Evolutionary conservation across 75 land plant species (phyloP), one percentile per base, ranked within the genome.

Genomic region (Picea sitchensis): DNA sequence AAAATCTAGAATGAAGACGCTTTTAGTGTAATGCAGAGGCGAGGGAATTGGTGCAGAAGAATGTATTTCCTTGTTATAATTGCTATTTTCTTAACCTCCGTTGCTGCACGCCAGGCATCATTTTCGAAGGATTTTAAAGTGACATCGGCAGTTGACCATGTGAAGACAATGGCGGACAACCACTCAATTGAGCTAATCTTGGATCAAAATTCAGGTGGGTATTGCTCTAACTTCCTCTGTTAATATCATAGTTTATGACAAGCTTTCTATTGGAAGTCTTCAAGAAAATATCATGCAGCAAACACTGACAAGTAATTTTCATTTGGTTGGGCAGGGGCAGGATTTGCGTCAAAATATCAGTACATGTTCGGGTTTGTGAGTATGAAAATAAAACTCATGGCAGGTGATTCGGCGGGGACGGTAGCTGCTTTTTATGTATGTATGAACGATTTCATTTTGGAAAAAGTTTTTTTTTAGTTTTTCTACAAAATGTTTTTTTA

Each of bases 381-480:
- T 83, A 91, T 94, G 93, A 90, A 94, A 82, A 81, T 94, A 21
- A 94, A 94, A 83, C 84, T 94, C 7, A 93, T 94, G 5, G 86
- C 90, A 14, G 93, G 93, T 2, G 96, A 94, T 79, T 94, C 93
- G 2, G 93, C 96, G 14, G 96, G 96, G 2, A 88, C 89, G 1
- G 92, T 94, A 12, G 91, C 93, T 9, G 90, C 93, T 36, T 94
- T 89, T 62, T 94, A 94, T 85, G 96, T 94, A 18, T 7, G 64
- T 62, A 23, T 23, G 23, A 8, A 21, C 23, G 26, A n/a, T 26
- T 61, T 4, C 26, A 26, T 26, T 26, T 26, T 26, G 26, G 26
- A 26, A 26, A 26, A 26, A 26, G 26, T 0, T 26, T 26, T 26
- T 26, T 26, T 26, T 26, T 26, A 26, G 26, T 26, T 26, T 26